These are phyloP conservation scores for Heimioporus sp. DNA, from an alignment of 768 basidiomycete genomes.

Conservation along the genomic window DNA sequence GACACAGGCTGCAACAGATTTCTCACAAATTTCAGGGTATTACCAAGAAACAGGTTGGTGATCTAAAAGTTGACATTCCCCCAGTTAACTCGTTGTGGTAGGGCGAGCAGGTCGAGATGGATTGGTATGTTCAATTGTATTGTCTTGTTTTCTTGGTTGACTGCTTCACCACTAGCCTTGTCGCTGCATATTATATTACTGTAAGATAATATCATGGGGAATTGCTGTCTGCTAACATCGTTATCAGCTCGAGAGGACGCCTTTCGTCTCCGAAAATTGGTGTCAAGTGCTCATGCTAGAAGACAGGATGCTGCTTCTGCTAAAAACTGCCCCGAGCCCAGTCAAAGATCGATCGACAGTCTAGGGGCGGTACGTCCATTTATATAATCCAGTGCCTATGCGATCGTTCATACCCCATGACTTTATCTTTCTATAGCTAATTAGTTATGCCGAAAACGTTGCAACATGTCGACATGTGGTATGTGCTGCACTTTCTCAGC, in stretches of 20 bases:
- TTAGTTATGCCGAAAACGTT: slow-evolving; percentile 57
- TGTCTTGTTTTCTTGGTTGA: not conserved
- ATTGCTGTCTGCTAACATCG: not conserved
- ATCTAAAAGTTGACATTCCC: not conserved
- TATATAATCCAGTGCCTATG: slow-evolving; percentile 10
- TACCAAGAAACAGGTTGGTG: slow-evolving; percentile 81
- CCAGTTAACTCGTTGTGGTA: slow-evolving; percentile 24
- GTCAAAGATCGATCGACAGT: slow-evolving; percentile 66
- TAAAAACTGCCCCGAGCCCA: slow-evolving; percentile 56
- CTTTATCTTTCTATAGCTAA: slow-evolving; percentile 32
- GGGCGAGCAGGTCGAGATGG: slow-evolving; percentile 83
- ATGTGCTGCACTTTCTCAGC: slow-evolving; percentile 20
- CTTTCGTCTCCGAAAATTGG: slow-evolving; percentile 49
- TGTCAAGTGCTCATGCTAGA: slow-evolving; percentile 44
- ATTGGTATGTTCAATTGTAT: slow-evolving; percentile 40
- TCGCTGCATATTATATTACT: slow-evolving; percentile 82
- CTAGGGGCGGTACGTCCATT: slow-evolving; percentile 49
- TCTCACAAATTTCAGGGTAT: slow-evolving; percentile 49
- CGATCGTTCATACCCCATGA: not conserved
- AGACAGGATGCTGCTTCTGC: slow-evolving; percentile 42
- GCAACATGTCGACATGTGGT: slow-evolving; percentile 71
- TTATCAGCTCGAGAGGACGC: slow-evolving; percentile 73
- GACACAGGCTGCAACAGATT: not conserved
- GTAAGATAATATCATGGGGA: slow-evolving; percentile 36
- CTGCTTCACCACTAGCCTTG: slow-evolving; percentile 48